Conservation (phyloP, 805 yeast species). For the Debaryomyces tyrocola region DNA sequence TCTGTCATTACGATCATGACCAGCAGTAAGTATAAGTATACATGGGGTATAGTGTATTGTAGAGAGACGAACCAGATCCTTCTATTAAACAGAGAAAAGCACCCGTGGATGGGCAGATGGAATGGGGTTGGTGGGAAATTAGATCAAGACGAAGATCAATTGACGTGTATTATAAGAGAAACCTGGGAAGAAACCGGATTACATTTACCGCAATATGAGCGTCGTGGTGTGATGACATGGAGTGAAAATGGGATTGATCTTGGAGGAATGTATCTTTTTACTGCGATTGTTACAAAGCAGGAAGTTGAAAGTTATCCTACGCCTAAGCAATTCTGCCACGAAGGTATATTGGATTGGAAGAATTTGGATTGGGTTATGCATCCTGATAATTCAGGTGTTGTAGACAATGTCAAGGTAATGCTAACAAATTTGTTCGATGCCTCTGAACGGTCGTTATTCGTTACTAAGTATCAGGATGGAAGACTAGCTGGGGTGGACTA, state of each 20-base stretch:
- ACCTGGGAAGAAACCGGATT: constrained; percentile 44
- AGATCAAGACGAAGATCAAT: constrained; percentile 32
- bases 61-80: constrained; percentile 30
- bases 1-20: not conserved
- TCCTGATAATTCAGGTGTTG: constrained; percentile 39
- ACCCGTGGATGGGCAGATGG: constrained; percentile 51
- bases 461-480: constrained; percentile 22
- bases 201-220: constrained; percentile 21
- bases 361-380: constrained; percentile 34
- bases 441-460: constrained; percentile 21
- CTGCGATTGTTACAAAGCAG: constrained; percentile 31
- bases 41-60: constrained; percentile 29
- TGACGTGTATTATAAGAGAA: constrained; percentile 42
- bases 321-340: constrained; percentile 29
- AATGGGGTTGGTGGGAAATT: constrained; percentile 49
- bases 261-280: constrained; percentile 41
- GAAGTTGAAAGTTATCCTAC: constrained; percentile 25
- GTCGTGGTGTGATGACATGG: constrained; percentile 41
- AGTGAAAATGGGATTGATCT: constrained; percentile 18
- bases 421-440: constrained; percentile 24
- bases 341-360: constrained; percentile 47
- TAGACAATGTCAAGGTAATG: constrained; percentile 32
- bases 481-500: constrained; percentile 3
- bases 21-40: constrained; percentile 13
- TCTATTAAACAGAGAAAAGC: constrained; percentile 39